Evolutionary conservation across 1,139 yeast genomes (phyloP), one percentile per base, ranked within the genome.

Genomic region (Groenewaldozyma auringiensis): DNA sequence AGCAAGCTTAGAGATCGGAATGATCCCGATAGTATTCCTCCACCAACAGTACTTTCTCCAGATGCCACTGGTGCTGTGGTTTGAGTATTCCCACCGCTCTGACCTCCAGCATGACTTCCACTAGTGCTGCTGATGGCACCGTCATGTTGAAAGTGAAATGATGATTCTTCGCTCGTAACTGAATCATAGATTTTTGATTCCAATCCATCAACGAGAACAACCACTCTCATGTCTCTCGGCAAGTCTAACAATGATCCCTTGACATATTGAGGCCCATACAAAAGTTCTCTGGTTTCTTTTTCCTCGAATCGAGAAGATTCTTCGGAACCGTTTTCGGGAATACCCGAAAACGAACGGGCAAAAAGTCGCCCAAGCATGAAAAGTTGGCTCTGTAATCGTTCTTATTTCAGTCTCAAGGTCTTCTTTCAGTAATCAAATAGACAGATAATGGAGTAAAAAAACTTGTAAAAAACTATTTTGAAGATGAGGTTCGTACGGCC

Each of bases 251-350:
- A 48, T 6, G 47, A 46, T 11, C 38, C 43, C 18, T 47, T 43
- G 14, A 45, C 49, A 17, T 43, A 43, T 31, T 45, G 34, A 3
- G 51, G 53, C 21, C 64, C 62, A 45, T 59, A 60, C 33, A 60
- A 50, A 21, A 60, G 50, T 21, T 49, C 54, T 11, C 60, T 49
- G 11, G 62, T 58, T 40, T 58, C 60, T 6, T 56, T 52, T 40
- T 60, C 64, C 40, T 59, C 63, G 9, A 54, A 38, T 47, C 44
- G 11, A 32, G 42, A 45, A 27, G 37, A 29, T 14, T 13, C 41
- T 18, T 38, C 47, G 21, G 25, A 40, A 27, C 41, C 44, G 17
- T 40, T 46, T 11, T 22, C 44, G 8, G 38, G 41, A 16, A 42
- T 17, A n/a, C 43, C 31, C 31, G 46, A 31, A 37, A 36, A 14